phyloP scores from a whole-genome alignment of 2,329 filamentous ascomycete genomes.

The Teratosphaeria nubilosa region DNA sequence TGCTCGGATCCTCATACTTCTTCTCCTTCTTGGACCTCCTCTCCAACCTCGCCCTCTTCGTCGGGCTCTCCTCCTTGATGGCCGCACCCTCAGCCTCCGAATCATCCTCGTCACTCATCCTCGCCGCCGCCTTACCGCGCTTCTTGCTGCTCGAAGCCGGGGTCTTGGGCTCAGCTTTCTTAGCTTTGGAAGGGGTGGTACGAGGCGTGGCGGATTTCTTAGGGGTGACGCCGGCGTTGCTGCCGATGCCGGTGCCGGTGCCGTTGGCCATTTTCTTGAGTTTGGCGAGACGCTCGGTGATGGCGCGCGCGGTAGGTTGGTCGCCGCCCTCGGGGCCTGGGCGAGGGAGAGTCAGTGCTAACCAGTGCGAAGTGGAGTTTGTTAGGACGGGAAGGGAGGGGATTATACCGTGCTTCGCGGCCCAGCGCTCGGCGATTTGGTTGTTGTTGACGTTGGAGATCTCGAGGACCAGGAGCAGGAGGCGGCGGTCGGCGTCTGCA shows the following conservation, averaged over 20 bases:
- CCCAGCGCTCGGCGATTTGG: not conserved
- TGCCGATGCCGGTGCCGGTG: not conserved
- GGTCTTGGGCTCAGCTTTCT: not conserved
- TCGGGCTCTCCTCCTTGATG: not conserved
- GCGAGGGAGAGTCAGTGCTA: not conserved
- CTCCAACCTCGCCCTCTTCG: constrained; percentile 4
- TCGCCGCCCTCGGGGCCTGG: not conserved
- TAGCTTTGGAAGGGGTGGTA: not conserved
- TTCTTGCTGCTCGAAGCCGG: not conserved
- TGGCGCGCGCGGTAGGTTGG: constrained; percentile 1
- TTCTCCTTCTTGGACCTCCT: constrained; percentile 2
- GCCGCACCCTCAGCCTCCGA: not conserved
- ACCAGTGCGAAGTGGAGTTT: not conserved
- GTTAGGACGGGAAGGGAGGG: not conserved
- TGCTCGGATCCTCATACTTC: not conserved
- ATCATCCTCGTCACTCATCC: constrained; percentile 18
- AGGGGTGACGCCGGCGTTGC: not conserved
- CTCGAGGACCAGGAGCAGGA: not conserved
- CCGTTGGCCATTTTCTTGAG: not conserved
- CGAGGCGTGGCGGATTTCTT: not conserved
- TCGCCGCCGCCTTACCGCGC: not conserved
- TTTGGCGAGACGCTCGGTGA: not conserved
- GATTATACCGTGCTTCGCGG: not conserved
- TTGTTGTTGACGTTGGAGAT: not conserved
- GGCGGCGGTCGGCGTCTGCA: not conserved